Percentiles rank a stretch among this genome's conserved stretches.
phyloP scores from a whole-genome alignment of 169 alveolate species.

The Cryptosporidium xiaoi region DNA sequence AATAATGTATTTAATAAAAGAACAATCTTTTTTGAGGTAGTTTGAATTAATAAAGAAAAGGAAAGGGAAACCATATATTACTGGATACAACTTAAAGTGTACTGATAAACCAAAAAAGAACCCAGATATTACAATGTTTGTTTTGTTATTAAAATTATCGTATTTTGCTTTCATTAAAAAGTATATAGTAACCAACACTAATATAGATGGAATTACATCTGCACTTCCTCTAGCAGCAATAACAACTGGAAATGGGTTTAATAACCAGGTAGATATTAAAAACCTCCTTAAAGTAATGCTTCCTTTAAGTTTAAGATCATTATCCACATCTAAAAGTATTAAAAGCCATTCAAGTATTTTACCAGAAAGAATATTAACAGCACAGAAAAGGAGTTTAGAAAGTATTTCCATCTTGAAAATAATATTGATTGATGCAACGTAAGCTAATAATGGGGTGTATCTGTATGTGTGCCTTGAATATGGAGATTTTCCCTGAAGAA shows the following conservation, averaged over 20 bases:
- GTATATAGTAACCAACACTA: constrained; percentile 81
- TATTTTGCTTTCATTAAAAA: constrained; percentile 79
- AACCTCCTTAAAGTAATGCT: constrained; percentile 58
- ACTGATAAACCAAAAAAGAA: constrained; percentile 93
- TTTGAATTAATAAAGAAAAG: constrained; percentile 78
- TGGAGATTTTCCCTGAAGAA: constrained; percentile 93
- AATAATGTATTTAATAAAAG: constrained; percentile 68
- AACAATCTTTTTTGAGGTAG: constrained; percentile 75
- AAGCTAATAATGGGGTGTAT: constrained; percentile 95
- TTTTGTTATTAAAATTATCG: constrained; percentile 74
- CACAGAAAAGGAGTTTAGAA: constrained; percentile 87
- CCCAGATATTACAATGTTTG: constrained; percentile 82
- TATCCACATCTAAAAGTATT: constrained; percentile 76
- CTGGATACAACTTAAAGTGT: constrained; percentile 95
- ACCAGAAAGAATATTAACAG: constrained; percentile 88
- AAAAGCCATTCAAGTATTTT: constrained; percentile 78
- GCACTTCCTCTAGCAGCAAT: constrained; percentile 97
- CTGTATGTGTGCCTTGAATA: constrained; percentile 96
- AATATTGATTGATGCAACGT: constrained; percentile 76
- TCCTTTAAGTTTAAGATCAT: constrained; percentile 24
- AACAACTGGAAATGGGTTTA: constrained; percentile 91
- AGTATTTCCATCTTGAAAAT: constrained; percentile 82
- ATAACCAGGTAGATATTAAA: constrained; percentile 88
- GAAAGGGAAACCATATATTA: constrained; percentile 93
- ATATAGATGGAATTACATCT: constrained; percentile 82